These are phyloP conservation scores for Kodamaea leandrae DNA, from an alignment of 805 yeast species.

Conservation along the genomic window DNA sequence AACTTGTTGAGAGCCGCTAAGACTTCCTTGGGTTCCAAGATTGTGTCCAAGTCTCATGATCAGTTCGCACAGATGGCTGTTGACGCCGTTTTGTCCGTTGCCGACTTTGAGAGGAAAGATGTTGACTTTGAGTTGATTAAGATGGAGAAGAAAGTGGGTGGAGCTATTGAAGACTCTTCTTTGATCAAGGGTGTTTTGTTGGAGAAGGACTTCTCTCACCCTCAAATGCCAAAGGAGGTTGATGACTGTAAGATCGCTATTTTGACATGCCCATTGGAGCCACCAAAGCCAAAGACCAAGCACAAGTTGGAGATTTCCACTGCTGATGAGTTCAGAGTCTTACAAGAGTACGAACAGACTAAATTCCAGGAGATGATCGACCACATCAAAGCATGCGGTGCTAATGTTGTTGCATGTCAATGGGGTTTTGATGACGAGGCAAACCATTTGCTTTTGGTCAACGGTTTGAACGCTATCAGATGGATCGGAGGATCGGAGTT, in stretches of 20 bases:
- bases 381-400: conserved; percentile 83
- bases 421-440: conserved; percentile 99
- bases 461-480: conserved; percentile 91
- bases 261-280: conserved; percentile 97
- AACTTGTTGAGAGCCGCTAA: conserved; percentile 86
- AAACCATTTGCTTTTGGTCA: conserved; percentile 83
- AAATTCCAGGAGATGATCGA: conserved; percentile 90
- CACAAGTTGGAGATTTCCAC: conserved; percentile 90
- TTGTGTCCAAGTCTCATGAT: conserved; percentile 90
- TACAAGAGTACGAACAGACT: conserved; percentile 89
- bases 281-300: conserved; percentile 98
- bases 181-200: conserved; percentile 88
- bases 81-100: conserved; percentile 89
- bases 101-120: conserved; percentile 87
- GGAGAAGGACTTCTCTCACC: conserved; percentile 96
- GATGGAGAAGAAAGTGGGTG: conserved; percentile 95
- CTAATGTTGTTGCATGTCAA: conserved; percentile 95
- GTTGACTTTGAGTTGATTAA: conserved; percentile 96
- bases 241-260: conserved; percentile 86
- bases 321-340: conserved; percentile 89
- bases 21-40: conserved; percentile 92
- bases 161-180: conserved; percentile 80
- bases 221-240: conserved; percentile 90
- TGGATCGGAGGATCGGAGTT: conserved; percentile 99
- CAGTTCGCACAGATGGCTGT: conserved; percentile 97